Evolutionary conservation across 352 stramenopile genomes (phyloP).

Genomic region (Phytopythium mirpurense): DNA sequence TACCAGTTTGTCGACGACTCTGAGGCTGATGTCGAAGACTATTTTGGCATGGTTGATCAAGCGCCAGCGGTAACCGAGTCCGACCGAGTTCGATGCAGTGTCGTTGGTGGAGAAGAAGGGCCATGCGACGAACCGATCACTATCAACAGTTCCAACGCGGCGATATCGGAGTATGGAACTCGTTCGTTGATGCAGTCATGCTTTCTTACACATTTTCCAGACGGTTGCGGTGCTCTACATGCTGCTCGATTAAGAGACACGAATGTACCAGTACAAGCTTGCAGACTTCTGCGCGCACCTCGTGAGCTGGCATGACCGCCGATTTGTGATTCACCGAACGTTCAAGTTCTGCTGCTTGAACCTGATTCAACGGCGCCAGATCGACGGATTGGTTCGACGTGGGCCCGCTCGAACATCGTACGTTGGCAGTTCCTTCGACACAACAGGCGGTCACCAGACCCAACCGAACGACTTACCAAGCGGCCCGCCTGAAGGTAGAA

Average conservation of each 20-base stretch:
- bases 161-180: conserved; percentile 16
- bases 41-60: too few species aligned
- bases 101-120: background rate
- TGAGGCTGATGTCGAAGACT: too few species aligned
- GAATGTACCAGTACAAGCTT: conserved; percentile 10
- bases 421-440: too few species aligned
- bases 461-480: too few species aligned
- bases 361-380: conserved; percentile 18
- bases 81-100: too few species aligned
- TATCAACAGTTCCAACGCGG: too few species aligned
- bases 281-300: conserved; percentile 14
- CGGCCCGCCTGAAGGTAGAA: too few species aligned
- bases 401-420: too few species aligned
- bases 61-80: too few species aligned
- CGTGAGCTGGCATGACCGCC: conserved; percentile 15
- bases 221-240: conserved; percentile 11
- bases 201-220: conserved; percentile 18
- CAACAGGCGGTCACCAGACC: too few species aligned
- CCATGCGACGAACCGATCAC: too few species aligned
- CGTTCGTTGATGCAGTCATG: conserved; percentile 16
- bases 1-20: too few species aligned
- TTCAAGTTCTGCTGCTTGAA: conserved; percentile 27
- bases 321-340: conserved; percentile 11
- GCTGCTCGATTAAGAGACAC: background rate
- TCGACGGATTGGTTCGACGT: conserved; percentile 15